These are phyloP conservation scores for Emericellopsis terricola DNA, from an alignment of 495 filamentous ascomycete genomes.

Conservation along the genomic window DNA sequence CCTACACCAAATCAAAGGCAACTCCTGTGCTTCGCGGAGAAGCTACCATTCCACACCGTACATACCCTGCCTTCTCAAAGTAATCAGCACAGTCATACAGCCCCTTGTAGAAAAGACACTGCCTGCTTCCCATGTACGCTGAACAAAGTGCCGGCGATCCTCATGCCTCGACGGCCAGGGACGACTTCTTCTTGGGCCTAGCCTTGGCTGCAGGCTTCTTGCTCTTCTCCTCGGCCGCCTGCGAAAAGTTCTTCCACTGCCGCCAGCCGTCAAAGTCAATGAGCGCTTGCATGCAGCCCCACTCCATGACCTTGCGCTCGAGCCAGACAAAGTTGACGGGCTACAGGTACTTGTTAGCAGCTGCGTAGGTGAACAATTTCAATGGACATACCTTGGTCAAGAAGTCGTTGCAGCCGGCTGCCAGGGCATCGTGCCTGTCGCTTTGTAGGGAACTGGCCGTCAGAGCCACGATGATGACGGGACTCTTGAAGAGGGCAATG, in stretches of 20 bases:
- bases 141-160: too few relatives aligned
- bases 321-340: slow-evolving; percentile 97
- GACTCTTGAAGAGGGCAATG: slow-evolving; percentile 70
- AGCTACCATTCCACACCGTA: too few relatives aligned
- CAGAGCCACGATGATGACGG: slow-evolving; percentile 93
- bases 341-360: slow-evolving; percentile 22
- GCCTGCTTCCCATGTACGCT: too few relatives aligned
- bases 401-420: slow-evolving; percentile 96
- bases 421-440: slow-evolving; percentile 85
- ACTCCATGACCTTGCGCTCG: slow-evolving; percentile 93
- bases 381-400: slow-evolving; percentile 67
- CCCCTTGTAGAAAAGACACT: too few relatives aligned
- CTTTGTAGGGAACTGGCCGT: slow-evolving; percentile 86
- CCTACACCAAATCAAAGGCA: too few relatives aligned
- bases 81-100: too few relatives aligned
- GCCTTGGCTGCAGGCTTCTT: slow-evolving; percentile 11
- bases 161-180: slow-evolving; percentile 2
- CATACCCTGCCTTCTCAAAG: too few relatives aligned
- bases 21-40: too few relatives aligned
- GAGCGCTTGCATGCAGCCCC: slow-evolving; percentile 98
- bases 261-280: slow-evolving; percentile 99
- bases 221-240: slow-evolving; percentile 16
- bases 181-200: slow-evolving; percentile 18
- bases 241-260: slow-evolving; percentile 76
- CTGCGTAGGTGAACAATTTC: not conserved